Evolutionary conservation across 306 rosid species (phyloP), one percentile per base, ranked within the genome.

Genomic region (Cucurbita pepo): DNA sequence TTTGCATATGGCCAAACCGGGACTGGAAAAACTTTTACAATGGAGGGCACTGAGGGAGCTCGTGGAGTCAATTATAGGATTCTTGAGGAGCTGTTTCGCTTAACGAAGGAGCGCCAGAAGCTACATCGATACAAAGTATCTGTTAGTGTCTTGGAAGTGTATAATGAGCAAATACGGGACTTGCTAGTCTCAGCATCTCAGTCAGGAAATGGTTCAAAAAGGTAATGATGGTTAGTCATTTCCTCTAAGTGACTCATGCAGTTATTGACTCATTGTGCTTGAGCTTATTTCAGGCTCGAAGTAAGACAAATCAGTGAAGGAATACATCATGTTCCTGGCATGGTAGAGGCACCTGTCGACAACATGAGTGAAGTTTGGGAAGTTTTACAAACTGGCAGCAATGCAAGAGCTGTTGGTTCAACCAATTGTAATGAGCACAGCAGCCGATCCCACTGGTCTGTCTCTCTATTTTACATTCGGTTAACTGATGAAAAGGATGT

Each of bases 1-100:
- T 94, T 90, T 80, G 98, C 98, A 9, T 94, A 87, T 38, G 98
- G 98, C 45, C 98, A 94, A 80, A 94, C 98, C 6, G 98, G 98
- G 61, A 89, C 91, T 6, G 98, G 98, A 43, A 94, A 94, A 79
- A 95, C 99, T 12, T 95, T 91, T 77, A 95, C 99, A 52, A 95
- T 95, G 99, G 95, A 89, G 77, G 99, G 99, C 15, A 89, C 95
- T 19, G 82, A 88, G 82, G 88, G 81, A 41, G 90, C 90, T 69
- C 97, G 97, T 1, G 99, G 99, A 53, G 99, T 95, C 74, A 95
- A 95, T 79, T 95, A 89, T 77, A 84, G 97, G 86, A 95, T 88
- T 72, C 99, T 95, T 15, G 87, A 91, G 79, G 89, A 89, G 86
- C 79, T 95, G 82, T 95, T 95, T 82, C 54, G 71, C 75, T 79